Conservation (phyloP, 2,329 filamentous ascomycete species). For the Fusarium sp. region DNA sequence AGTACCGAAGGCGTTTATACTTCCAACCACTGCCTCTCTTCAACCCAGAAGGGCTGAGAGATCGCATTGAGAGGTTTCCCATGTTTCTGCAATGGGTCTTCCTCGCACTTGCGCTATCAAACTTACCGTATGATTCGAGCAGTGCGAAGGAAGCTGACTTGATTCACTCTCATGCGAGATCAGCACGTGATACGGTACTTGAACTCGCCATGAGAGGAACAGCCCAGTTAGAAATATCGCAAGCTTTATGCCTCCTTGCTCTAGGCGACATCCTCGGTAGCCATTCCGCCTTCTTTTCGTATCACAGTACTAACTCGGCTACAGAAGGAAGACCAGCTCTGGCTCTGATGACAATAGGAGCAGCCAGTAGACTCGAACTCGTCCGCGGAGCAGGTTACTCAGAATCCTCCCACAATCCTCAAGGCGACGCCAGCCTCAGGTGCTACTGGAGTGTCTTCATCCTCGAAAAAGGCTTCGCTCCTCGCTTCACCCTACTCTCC, state of each 20-base stretch:
- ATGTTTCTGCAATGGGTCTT: conserved; percentile 35
- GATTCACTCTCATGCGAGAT: conserved; percentile 10
- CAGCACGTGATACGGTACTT: conserved; percentile 21
- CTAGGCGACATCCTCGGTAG: conserved; percentile 21
- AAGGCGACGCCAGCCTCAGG: conserved; percentile 25
- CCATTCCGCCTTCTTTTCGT: accelerated
- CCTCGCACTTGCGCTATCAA: conserved; percentile 21
- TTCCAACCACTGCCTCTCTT: conserved; percentile 40
- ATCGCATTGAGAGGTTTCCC: conserved; percentile 11
- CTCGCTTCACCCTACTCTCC: conserved; percentile 11
- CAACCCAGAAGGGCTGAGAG: conserved; percentile 5
- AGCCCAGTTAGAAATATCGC: conserved; percentile 24
- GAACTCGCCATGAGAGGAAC: conserved; percentile 31
- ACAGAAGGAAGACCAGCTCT: conserved; percentile 30
- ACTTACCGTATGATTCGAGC: conserved; percentile 11
- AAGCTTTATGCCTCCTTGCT: conserved; percentile 22
- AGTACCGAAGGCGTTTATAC: conserved; percentile 32
- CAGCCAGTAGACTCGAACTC: conserved; percentile 31
- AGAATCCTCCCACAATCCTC: not conserved
- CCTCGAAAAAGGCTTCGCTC: conserved; percentile 36
- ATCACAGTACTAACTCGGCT: accelerated
- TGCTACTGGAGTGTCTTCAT: conserved; percentile 43
- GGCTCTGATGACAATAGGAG: conserved; percentile 41
- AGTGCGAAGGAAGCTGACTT: conserved; percentile 29
- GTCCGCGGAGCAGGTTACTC: conserved; percentile 17